These are phyloP conservation scores for Hippophae tibetana DNA, from an alignment of 306 rosid species.

Conservation along the genomic window DNA sequence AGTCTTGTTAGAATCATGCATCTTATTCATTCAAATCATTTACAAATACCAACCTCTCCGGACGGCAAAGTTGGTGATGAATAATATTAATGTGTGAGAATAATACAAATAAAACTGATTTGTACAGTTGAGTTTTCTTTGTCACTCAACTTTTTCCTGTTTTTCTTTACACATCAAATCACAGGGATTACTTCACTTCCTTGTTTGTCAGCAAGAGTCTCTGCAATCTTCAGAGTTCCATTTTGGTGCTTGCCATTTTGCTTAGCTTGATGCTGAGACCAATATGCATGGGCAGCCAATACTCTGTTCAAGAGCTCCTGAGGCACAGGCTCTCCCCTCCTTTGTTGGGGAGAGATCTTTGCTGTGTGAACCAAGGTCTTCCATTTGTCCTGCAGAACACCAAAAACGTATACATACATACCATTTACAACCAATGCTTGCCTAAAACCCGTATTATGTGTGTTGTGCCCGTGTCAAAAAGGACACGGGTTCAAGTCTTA, in stretches of 20 bases:
- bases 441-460: not conserved
- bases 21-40: conserved; percentile 52
- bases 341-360: conserved; percentile 73
- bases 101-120: conserved; percentile 54
- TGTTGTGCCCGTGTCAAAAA: too few species aligned
- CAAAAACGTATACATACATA: conserved; percentile 1
- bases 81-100: conserved; percentile 39
- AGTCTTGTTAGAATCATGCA: conserved; percentile 24
- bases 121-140: conserved; percentile 47
- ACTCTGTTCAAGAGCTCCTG: conserved; percentile 82
- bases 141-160: conserved; percentile 26
- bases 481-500: too few species aligned
- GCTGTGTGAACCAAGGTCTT: conserved; percentile 95
- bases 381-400: conserved; percentile 72
- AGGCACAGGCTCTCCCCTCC: conserved; percentile 93
- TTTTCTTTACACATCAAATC: conserved; percentile 42
- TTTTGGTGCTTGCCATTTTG: conserved; percentile 51
- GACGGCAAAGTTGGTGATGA: conserved; percentile 37
- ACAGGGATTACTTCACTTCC: conserved; percentile 28
- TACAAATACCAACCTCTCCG: conserved; percentile 60
- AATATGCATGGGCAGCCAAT: conserved; percentile 72
- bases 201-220: conserved; percentile 29
- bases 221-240: conserved; percentile 39
- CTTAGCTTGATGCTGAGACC: conserved; percentile 72
- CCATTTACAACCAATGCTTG: not conserved